Conservation (phyloP, 768 basidiomycete genomes). For the Amyloporia xantha region DNA sequence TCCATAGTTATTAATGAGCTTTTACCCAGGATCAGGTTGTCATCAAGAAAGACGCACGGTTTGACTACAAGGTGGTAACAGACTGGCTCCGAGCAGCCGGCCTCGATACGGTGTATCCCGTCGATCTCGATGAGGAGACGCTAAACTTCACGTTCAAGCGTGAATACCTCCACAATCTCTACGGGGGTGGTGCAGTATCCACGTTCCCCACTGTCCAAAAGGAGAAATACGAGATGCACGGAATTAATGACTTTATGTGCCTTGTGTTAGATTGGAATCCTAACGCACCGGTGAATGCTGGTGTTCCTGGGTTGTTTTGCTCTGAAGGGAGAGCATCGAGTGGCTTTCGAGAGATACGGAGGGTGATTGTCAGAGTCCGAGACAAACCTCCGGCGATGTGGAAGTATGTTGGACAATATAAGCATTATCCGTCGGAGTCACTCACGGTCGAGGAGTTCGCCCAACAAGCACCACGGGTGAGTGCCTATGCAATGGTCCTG, state of each 20-base stretch:
- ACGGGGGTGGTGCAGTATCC: constrained; percentile 7
- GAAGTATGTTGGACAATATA: constrained; percentile 10
- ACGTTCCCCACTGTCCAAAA: constrained; percentile 3
- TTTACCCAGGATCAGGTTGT: constrained; percentile 7
- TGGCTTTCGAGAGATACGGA: background rate
- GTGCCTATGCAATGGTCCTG: no score
- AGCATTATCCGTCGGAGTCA: constrained; percentile 2
- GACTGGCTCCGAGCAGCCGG: constrained; percentile 6
- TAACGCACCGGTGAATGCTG: constrained; percentile 10
- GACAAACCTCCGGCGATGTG: constrained; percentile 1
- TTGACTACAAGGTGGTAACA: constrained; percentile 5
- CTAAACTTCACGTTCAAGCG: constrained; percentile 2
- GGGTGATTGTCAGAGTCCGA: constrained; percentile 8
- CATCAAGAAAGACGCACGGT: constrained; percentile 8
- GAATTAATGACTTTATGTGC: constrained; percentile 9
- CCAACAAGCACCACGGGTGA: background rate
- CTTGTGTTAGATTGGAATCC: constrained; percentile 10
- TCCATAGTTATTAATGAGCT: background rate
- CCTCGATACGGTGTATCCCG: constrained; percentile 1
- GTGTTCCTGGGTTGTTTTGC: constrained; percentile 8
- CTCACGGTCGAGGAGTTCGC: constrained; percentile 6
- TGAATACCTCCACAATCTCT: constrained; percentile 8
- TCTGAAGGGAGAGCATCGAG: background rate
- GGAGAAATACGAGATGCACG: constrained; percentile 3
- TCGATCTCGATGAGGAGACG: constrained; percentile 7